Base-by-base conservation (phyloP, 768 basidiomycete species). In the Cystofilobasidium capitatum region DNA sequence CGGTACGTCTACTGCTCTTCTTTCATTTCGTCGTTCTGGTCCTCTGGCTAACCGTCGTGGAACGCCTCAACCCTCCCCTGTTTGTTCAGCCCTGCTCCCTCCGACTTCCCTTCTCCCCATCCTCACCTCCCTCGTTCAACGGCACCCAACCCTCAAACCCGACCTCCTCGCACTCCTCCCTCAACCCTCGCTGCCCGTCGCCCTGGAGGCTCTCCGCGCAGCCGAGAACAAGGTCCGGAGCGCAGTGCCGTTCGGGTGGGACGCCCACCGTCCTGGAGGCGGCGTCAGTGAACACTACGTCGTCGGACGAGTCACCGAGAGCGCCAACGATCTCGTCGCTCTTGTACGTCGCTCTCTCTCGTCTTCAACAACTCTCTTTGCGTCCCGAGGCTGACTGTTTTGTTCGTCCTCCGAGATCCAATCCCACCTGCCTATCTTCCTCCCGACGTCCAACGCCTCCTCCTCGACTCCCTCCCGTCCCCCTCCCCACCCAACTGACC, bases 361-460 rank as follows among this genome's bases (percentile, higher is more conserved):
- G 3, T 16, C 12, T 20, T 51, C 22, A 22, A n/a, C 36, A 42
- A 10, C 20, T 47, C 31, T 22, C 39, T 16, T 5, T 10, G 6
- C 20, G 5, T 16, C 16, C 20, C 33, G 2, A 36, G 29, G 29
- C 62, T 39, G 17, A 65, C 40, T 22, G 20, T 24, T 33, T 24
- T 54, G 12, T 4, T 36, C 44, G 13, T 31, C 24, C 39, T 1
- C 16, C 26, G 5, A 68, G 66, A 57, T 68, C 33, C 66, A 62
- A 44, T 68, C 66, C 22, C 66, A 68, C 22, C 51, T 68, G 1
- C 66, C 66, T 22, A 62, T 62, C 59, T 68, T 68, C 60, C 49
- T 42, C 9, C 24, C 65, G 31, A 29, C 57, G 24, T 24, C 59
- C 37, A 31, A 35, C 0, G 26, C 39, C 22, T 13, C 51, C 0